Base-by-base conservation (phyloP, 1,139 yeast species). In the Saccharomyces hybrid region DNA sequence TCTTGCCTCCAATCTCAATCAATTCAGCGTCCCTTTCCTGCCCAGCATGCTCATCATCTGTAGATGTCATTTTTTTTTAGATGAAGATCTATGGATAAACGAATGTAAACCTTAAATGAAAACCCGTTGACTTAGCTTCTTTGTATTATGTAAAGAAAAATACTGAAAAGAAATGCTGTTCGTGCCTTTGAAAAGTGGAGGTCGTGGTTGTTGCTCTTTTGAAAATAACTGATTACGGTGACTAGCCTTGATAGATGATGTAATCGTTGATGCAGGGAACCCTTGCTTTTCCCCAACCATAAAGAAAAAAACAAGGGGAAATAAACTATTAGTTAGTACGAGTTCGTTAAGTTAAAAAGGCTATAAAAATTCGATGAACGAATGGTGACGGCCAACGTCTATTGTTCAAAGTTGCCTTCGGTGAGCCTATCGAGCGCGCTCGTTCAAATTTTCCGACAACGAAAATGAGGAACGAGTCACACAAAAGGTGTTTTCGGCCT, bases 1-100 rank as follows among this genome's bases (percentile, higher is more conserved):
- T 68, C 57, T 72, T 72, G 2, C 74, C 75, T 51, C 70, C 71
- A 16, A 65, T 63, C 61, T 63, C 72, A 21, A 71, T 58, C 27
- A 71, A 60, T 27, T 64, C 69, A 50, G 59, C 56, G 29, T 60
- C 53, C 55, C 60, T 56, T 57, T 38, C 56, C 54, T 51, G 44
- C 7, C 44, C 51, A 54, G 26, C 49, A 41, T 26, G 49, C 48
- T 29, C 50, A 44, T 49, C 52, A 51, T 53, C 54, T 51, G 51
- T 47, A 54, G 52, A 48, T 46, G 28, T 42, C 44, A 38, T 38
- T 21, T 16, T 16, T 19, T 38, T 19, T 38, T 38, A 38, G 26
- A 16, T 38, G 44, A 19, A 38, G 44, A 38, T 38, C 44, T 38
- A 38, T 38, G 24, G 44, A 38, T 38, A 38, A 38, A 16, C 44